Evolutionary conservation across 2,329 filamentous ascomycete genomes (phyloP).

Genomic region (Drechmeria coniospora): DNA sequence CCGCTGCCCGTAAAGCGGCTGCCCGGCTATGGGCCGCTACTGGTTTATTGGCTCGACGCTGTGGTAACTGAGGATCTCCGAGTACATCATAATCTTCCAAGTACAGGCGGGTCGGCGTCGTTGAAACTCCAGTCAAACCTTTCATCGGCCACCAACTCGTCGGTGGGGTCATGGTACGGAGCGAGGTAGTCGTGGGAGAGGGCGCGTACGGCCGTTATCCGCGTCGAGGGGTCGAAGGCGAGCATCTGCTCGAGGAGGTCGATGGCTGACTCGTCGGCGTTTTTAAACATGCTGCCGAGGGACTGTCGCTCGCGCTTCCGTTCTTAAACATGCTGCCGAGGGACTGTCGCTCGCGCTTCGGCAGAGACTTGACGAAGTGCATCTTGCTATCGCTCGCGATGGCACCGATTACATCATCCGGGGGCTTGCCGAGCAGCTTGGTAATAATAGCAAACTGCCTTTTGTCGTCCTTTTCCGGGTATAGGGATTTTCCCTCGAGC

Average conservation of each 20-base stretch:
- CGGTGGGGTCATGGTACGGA: constrained; percentile 92
- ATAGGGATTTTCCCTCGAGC: constrained; percentile 94
- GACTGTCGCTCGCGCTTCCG: no score
- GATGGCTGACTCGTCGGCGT: no score
- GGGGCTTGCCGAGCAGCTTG: constrained; percentile 86
- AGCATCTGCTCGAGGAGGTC: constrained; percentile 94
- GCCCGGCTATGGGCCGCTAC: constrained; percentile 21
- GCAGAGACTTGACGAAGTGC: constrained; percentile 91
- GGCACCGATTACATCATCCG: constrained; percentile 95
- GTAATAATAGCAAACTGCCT: constrained; percentile 99
- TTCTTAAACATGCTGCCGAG: constrained; percentile 87
- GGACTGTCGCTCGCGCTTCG: constrained; percentile 83
- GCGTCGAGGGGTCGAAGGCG: constrained; percentile 95
- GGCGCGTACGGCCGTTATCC: constrained; percentile 73
- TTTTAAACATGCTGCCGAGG: no score
- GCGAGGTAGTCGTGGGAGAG: constrained; percentile 86
- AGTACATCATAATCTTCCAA: constrained; percentile 99
- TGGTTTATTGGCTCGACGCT: constrained; percentile 67
- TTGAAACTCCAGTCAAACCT: constrained; percentile 99
- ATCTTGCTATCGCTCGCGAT: constrained; percentile 98
- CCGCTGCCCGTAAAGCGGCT: constrained; percentile 20
- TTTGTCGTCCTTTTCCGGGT: constrained; percentile 97
- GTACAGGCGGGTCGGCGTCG: constrained; percentile 93
- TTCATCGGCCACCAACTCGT: constrained; percentile 88
- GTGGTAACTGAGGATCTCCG: constrained; percentile 96